Percentiles rank a stretch among this genome's conserved stretches.
Conservation (phyloP, 805 yeast species). For the Saccharomycopsis olivae region DNA sequence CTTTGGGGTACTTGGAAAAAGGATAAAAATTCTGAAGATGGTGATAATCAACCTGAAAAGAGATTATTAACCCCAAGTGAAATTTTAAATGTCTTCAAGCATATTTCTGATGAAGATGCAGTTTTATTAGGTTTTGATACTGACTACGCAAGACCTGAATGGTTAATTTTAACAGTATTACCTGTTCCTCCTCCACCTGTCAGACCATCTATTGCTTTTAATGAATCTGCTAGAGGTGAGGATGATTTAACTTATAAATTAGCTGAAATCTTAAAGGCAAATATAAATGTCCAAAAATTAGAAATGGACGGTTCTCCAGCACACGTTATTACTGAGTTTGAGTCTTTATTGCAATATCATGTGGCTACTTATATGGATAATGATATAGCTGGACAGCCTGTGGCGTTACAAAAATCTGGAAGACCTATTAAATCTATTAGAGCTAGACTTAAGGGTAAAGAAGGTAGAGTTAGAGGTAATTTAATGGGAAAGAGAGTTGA, state of each 20-base stretch:
- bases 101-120: conserved; percentile 79
- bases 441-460: conserved; percentile 99
- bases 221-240: conserved; percentile 97
- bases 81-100: conserved; percentile 83
- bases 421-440: conserved; percentile 97
- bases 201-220: conserved; percentile 95
- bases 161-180: conserved; percentile 94
- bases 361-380: conserved; percentile 99
- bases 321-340: conserved; percentile 94
- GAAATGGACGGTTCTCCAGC: conserved; percentile 99
- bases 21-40: conserved; percentile 65
- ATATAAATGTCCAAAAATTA: conserved; percentile 90
- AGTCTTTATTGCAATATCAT: conserved; percentile 88
- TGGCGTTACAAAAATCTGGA: conserved; percentile 96
- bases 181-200: conserved; percentile 99
- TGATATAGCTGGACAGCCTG: conserved; percentile 99
- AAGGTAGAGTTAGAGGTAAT: conserved; percentile 97
- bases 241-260: conserved; percentile 97
- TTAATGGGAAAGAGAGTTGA: conserved; percentile 99
- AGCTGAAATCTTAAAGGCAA: conserved; percentile 94
- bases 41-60: conserved; percentile 83
- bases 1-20: conserved; percentile 98
- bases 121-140: conserved; percentile 78
- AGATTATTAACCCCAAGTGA: conserved; percentile 82
- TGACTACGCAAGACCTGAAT: conserved; percentile 97